Evolutionary conservation across 768 basidiomycete species (phyloP).

Genomic region (Tubosaeta brunneosetosa): DNA sequence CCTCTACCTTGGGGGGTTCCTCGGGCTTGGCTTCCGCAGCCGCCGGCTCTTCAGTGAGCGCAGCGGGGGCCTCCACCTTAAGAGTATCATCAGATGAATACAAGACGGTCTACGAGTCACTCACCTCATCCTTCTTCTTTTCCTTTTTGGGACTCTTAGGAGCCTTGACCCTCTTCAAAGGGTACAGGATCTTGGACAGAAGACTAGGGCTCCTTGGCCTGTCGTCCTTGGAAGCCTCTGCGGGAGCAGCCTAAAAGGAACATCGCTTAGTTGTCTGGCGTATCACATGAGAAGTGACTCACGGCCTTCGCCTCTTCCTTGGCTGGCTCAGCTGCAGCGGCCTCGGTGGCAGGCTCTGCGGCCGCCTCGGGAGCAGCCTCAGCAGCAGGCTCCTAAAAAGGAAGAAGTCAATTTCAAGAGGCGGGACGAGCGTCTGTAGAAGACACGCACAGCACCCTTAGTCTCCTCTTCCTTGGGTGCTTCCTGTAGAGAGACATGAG

Average conservation of each 20-base stretch:
- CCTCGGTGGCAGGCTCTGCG: constrained; percentile 27
- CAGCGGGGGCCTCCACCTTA: constrained; percentile 31
- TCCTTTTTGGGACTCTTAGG: constrained; percentile 79
- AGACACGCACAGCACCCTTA: constrained; percentile 35
- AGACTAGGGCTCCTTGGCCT: constrained; percentile 76
- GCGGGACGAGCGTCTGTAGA: rapidly evolving
- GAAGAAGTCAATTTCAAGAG: not conserved
- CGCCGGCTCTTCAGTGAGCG: constrained; percentile 32
- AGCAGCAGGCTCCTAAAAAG: constrained; percentile 34
- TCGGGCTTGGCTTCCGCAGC: constrained; percentile 25
- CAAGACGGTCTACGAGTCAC: constrained; percentile 11
- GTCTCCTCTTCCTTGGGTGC: constrained; percentile 39
- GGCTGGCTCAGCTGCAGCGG: constrained; percentile 31
- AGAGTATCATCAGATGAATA: not conserved
- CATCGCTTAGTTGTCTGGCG: constrained; percentile 27
- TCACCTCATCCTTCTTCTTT: constrained; percentile 73
- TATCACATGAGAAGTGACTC: constrained; percentile 19
- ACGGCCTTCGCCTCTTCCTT: constrained; percentile 44
- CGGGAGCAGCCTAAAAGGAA: constrained; percentile 37
- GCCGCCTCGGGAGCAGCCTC: constrained; percentile 24
- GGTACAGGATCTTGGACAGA: constrained; percentile 72
- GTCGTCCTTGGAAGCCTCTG: constrained; percentile 55
- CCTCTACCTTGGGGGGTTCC: constrained; percentile 40
- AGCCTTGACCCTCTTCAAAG: constrained; percentile 60
- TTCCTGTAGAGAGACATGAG: constrained; percentile 26